Conservation (phyloP, 1,284 basidiomycete genomes). For the Sanghuangporus weigelae region DNA sequence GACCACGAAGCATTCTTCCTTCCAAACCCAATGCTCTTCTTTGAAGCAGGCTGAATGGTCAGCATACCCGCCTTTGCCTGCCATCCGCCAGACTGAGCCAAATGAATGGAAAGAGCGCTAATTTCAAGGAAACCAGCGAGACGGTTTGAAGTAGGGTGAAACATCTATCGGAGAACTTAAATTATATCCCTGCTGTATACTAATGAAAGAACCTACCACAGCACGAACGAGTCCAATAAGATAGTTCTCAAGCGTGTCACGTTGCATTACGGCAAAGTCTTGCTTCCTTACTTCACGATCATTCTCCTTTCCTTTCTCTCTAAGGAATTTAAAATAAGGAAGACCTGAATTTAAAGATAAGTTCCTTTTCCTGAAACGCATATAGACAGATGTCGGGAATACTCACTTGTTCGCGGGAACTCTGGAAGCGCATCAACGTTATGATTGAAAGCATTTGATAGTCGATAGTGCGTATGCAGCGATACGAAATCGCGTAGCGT, state of each 20-base stretch:
- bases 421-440: conserved; percentile 81
- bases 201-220: conserved; percentile 54
- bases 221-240: conserved; percentile 84
- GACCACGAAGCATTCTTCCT: conserved; percentile 63
- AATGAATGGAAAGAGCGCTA: conserved; percentile 80
- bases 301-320: conserved; percentile 47
- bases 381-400: not conserved
- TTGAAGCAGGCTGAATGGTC: conserved; percentile 46
- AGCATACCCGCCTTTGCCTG: conserved; percentile 92
- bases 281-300: conserved; percentile 50
- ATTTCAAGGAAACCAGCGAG: conserved; percentile 94
- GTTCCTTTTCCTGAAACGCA: not conserved
- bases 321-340: conserved; percentile 84
- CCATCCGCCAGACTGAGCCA: conserved; percentile 79
- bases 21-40: conserved; percentile 50
- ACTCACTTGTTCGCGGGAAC: conserved; percentile 84
- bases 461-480: conserved; percentile 86
- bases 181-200: conserved; percentile 11
- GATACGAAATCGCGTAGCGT: conserved; percentile 91
- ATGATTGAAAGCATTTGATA: conserved; percentile 76
- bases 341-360: conserved; percentile 43
- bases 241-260: conserved; percentile 85
- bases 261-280: conserved; percentile 77
- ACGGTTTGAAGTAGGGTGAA: conserved; percentile 90
- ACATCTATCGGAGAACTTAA: conserved; percentile 68